A percentile compares a stretch with the other conserved stretches of the same genome.
These are phyloP conservation scores for Aspergillus fumigatus DNA, from an alignment of 2,329 filamentous ascomycete species.

Conservation along the genomic window DNA sequence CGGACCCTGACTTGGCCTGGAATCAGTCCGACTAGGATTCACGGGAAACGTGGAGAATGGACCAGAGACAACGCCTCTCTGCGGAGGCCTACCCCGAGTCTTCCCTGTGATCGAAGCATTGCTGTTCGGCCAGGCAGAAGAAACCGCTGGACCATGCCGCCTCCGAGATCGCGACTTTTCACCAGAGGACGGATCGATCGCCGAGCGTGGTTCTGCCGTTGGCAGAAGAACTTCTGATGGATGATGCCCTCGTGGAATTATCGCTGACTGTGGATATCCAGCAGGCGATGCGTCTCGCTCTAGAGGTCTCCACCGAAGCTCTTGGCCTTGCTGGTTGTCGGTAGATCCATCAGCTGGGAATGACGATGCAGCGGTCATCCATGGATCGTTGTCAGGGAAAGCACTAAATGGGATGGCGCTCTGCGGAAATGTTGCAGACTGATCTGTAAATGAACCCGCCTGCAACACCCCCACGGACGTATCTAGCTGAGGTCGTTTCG, in stretches of 20 bases:
- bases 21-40: constrained; percentile 49
- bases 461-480: constrained; percentile 47
- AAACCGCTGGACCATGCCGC: constrained; percentile 79
- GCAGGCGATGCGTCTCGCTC: constrained; percentile 58
- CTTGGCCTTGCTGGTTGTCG: constrained; percentile 26
- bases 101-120: constrained; percentile 62
- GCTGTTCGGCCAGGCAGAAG: constrained; percentile 78
- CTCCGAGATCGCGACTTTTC: constrained; percentile 45
- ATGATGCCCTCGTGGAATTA: constrained; percentile 54
- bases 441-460: constrained; percentile 35
- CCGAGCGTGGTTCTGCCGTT: constrained; percentile 61
- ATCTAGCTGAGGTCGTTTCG: constrained; percentile 61
- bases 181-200: constrained; percentile 58
- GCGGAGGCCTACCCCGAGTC: constrained; percentile 73
- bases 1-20: constrained; percentile 42
- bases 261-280: constrained; percentile 73
- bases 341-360: constrained; percentile 39
- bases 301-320: constrained; percentile 46
- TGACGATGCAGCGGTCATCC: constrained; percentile 37
- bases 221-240: constrained; percentile 31
- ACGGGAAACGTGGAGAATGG: constrained; percentile 67
- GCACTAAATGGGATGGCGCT: constrained; percentile 51
- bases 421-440: constrained; percentile 46
- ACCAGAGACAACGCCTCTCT: constrained; percentile 60
- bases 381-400: constrained; percentile 48